phyloP scores from a whole-genome alignment of 805 yeast genomes.

The Torulaspora delbrueckii region DNA sequence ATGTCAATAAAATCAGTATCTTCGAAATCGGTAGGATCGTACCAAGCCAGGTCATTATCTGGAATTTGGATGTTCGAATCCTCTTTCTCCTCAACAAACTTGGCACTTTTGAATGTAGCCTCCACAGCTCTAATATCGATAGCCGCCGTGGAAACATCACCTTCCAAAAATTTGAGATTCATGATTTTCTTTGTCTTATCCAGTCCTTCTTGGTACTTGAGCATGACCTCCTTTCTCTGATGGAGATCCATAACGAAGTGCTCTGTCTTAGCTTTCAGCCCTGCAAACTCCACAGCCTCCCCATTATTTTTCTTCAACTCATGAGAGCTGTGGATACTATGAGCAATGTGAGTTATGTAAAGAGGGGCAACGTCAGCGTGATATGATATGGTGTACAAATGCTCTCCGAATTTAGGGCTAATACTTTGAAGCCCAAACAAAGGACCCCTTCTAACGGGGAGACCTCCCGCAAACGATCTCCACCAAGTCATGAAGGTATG shows the following conservation, averaged over 20 bases:
- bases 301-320: slow-evolving; percentile 14
- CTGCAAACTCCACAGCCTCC: slow-evolving; percentile 49
- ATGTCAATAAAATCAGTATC: slow-evolving; percentile 49
- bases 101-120: slow-evolving; percentile 40
- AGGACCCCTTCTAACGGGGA: slow-evolving; percentile 73
- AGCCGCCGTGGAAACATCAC: slow-evolving; percentile 52
- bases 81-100: slow-evolving; percentile 17
- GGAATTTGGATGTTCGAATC: slow-evolving; percentile 36
- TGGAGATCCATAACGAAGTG: slow-evolving; percentile 61
- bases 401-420: slow-evolving; percentile 67
- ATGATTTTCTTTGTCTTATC: slow-evolving; percentile 43
- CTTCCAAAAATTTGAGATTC: slow-evolving; percentile 59
- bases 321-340: slow-evolving; percentile 37
- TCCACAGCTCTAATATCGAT: slow-evolving; percentile 59
- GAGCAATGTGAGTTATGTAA: slow-evolving; percentile 67
- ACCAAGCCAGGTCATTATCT: slow-evolving; percentile 58
- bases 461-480: slow-evolving; percentile 71
- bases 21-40: slow-evolving; percentile 55
- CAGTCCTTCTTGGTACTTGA: slow-evolving; percentile 44
- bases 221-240: slow-evolving; percentile 49
- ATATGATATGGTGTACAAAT: slow-evolving; percentile 73
- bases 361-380: slow-evolving; percentile 68
- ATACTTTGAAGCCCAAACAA: slow-evolving; percentile 55
- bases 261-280: slow-evolving; percentile 60
- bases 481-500: slow-evolving; percentile 79